Percentiles rank a stretch among this genome's conserved stretches.
Conservation (phyloP, 2,329 filamentous ascomycete genomes). For the Ceratocystis variospora region DNA sequence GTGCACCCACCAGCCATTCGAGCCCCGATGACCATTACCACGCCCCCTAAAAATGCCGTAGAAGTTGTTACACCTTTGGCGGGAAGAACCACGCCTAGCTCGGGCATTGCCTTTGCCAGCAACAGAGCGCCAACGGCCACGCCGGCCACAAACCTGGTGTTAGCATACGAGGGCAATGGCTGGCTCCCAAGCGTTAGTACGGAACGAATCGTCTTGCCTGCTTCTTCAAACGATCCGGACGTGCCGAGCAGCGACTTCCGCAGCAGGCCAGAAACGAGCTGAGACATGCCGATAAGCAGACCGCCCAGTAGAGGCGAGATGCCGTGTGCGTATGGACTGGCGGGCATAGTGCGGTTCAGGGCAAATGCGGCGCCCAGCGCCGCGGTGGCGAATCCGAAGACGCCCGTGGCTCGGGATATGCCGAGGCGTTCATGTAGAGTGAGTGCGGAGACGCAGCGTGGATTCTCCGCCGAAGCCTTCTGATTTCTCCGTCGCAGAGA, state of each 20-base stretch:
- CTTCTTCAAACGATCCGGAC: conserved; percentile 47
- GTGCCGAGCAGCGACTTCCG: conserved; percentile 45
- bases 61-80: conserved; percentile 26
- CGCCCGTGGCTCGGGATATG: conserved; percentile 26
- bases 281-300: conserved; percentile 43
- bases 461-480: neutral
- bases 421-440: conserved; percentile 32
- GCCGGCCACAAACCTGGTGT: conserved; percentile 40
- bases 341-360: conserved; percentile 26
- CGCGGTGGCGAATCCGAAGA: conserved; percentile 33
- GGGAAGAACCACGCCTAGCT: conserved; percentile 22
- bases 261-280: conserved; percentile 41
- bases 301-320: conserved; percentile 41
- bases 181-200: conserved; percentile 25
- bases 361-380: conserved; percentile 29
- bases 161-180: conserved; percentile 28
- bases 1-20: conserved; percentile 53
- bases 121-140: conserved; percentile 35
- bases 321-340: conserved; percentile 25
- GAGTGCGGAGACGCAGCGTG: conserved; percentile 21
- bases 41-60: conserved; percentile 39
- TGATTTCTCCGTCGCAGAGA: neutral
- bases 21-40: conserved; percentile 44
- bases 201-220: conserved; percentile 41
- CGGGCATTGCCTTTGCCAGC: conserved; percentile 23